A percentile compares a stretch with the other conserved stretches of the same genome.
Evolutionary conservation across 805 yeast genomes (phyloP).

Genomic region (Kuraishia hungarica): DNA sequence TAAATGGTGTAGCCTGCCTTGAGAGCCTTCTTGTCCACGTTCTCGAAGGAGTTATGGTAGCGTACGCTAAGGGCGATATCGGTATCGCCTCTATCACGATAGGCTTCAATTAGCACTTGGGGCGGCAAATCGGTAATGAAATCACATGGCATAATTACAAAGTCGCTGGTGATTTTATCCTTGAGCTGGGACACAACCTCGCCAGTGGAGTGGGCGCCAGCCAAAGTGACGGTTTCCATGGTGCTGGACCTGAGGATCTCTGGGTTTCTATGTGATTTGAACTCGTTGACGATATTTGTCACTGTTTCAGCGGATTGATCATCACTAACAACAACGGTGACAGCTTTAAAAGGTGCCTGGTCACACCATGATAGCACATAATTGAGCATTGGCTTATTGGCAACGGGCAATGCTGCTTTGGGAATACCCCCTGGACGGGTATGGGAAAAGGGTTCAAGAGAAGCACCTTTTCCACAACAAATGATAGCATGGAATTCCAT

Average conservation of each 20-base stretch:
- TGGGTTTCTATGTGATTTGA: constrained; percentile 29
- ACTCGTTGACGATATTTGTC: constrained; percentile 37
- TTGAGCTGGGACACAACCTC: constrained; percentile 44
- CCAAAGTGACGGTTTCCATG: constrained; percentile 33
- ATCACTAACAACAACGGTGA: constrained; percentile 51
- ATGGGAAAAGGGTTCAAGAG: constrained; percentile 63
- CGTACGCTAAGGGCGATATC: constrained; percentile 72
- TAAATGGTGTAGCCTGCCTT: constrained; percentile 63
- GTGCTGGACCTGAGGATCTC: constrained; percentile 23
- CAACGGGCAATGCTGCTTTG: constrained; percentile 85
- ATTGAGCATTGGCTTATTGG: constrained; percentile 80
- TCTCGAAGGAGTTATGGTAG: constrained; percentile 67
- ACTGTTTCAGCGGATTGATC: constrained; percentile 38
- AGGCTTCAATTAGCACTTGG: constrained; percentile 76
- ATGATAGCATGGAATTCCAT: constrained; percentile 94
- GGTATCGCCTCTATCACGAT: constrained; percentile 57
- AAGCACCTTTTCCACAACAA: constrained; percentile 78
- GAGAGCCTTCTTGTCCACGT: constrained; percentile 69
- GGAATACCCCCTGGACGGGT: constrained; percentile 56
- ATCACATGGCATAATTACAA: constrained; percentile 90
- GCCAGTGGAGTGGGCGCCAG: constrained; percentile 48
- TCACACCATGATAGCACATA: constrained; percentile 93
- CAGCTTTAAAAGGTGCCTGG: constrained; percentile 65
- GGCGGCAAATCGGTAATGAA: constrained; percentile 91
- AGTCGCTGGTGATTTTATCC: constrained; percentile 35